Base-by-base conservation (phyloP, 192 early-diverging fungal genomes). In the Linnemannia hyalina region DNA sequence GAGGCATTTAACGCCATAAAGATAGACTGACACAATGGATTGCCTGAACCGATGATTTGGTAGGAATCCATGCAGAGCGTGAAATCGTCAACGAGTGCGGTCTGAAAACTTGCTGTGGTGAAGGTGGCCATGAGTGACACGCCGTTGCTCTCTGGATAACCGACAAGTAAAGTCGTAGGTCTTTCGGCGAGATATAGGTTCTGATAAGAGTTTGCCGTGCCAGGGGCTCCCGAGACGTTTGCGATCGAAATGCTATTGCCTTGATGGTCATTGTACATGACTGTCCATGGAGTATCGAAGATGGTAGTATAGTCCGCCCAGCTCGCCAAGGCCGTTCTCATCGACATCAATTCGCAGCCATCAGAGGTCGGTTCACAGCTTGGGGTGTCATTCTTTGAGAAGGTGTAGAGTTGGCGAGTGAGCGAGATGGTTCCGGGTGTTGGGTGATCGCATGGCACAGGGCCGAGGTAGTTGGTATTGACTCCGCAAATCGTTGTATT, bases 221-320 rank as follows among this genome's bases (percentile, higher is more conserved):
- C 44, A 46, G 7, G 44, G 29, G 60, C 60, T 22, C 60, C 16
- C 60, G 60, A 63, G 60, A 63, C 29, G 29, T 63, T 63, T 22
- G 60, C 60, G 16, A 63, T 63, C 22, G 60, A 11, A 63, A 63
- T 63, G 60, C 60, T 63, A 16, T 63, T 63, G 60, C 60, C 60
- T 11, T 63, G 23, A 63, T 63, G 60, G 60, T 63, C 60, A 63
- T 63, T 63, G 60, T 63, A 63, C 60, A 63, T 63, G 60, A 63
- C 20, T 63, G 60, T 63, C 60, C 60, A 63, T 5, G 60, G 60
- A 63, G 60, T 63, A 26, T 63, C 60, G 29, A 63, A 63, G 60
- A 63, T 22, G 23, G 60, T 63, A 22, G 60, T 63, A 11, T 63
- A 63, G 60, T 63, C 60, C 29, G 60, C 60, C 60, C 60, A 63